Base-by-base conservation (phyloP, 129 eudicot species). In the Pseudognaphalium luteoalbum region DNA sequence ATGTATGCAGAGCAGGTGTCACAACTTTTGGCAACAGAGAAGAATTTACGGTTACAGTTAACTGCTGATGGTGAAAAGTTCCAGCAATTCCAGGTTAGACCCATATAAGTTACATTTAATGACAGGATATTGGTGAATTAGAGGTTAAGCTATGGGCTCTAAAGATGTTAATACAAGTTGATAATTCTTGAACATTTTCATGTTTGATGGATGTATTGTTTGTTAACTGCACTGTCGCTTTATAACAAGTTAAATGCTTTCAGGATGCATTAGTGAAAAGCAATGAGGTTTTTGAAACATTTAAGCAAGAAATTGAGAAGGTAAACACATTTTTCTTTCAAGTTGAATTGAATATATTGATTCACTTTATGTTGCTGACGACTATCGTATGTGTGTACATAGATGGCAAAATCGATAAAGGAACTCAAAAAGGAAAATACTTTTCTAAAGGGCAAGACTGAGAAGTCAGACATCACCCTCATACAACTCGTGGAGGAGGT, bases 251-350 rank as follows among this genome's bases (percentile, higher is more conserved):
- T 78, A 0, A 50, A 9, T 19, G 67, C 56, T 85, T 69, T 76
- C 96, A 94, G 99, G 99, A 94, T 73, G 99, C 99, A 41, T 84
- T 94, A 68, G 78, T 87, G 87, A 94, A 94, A 82, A 94, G 97
- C 85, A 94, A 94, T 66, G 96, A 91, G 87, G 97, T 91, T 54
- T 94, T 94, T 80, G 99, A 91, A 81, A 89, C 99, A 51, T 94
- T 89, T 75, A 94, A 94, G 91, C 88, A 88, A 83, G 99, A 94
- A 68, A 91, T 91, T 68, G 97, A 94, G 73, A 94, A 94, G 99
- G 99, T 94, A 82, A 32, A 54, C 66, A 50, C 10, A 3, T 57
- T 66, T 37, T 28, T 63, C 70, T 42, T 30, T 60, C 20, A 3
- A 21, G 29, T 33, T 54, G 58, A n/a, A 35, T 71, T 19, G 25